These are phyloP conservation scores for Beta vulgaris DNA, from an alignment of 148 eudicot genomes.

Conservation along the genomic window DNA sequence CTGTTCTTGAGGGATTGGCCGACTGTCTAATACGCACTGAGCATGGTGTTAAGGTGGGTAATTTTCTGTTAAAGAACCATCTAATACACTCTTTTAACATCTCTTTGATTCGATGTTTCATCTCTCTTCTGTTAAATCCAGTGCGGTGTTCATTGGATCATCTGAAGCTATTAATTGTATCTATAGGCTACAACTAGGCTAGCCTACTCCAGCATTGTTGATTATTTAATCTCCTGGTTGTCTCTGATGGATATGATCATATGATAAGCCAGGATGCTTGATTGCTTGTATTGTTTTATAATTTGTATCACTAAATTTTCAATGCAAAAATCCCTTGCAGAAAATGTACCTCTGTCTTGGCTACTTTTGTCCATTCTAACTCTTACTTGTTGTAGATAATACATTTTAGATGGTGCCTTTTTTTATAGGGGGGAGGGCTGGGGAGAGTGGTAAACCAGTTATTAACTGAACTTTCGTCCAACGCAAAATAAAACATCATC, in stretches of 20 bases:
- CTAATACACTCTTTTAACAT: no score
- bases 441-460: neutral
- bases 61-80: no score
- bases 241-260: neutral
- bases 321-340: neutral
- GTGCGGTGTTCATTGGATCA: neutral
- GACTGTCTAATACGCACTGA: conserved; percentile 54
- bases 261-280: neutral
- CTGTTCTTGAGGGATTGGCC: conserved; percentile 63
- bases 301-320: neutral
- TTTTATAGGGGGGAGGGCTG: neutral
- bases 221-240: neutral
- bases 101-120: neutral
- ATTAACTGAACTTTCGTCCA: neutral
- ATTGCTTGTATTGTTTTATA: neutral
- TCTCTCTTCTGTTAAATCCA: neutral
- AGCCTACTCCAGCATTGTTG: neutral
- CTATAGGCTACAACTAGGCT: neutral
- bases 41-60: conserved; percentile 50
- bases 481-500: neutral
- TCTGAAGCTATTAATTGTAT: neutral
- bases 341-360: neutral
- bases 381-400: no score
- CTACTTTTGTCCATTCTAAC: neutral
- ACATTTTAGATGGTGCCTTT: neutral